Evolutionary conservation across 345 rosid species (phyloP), one percentile per base, ranked within the genome.

Genomic region (Sonneratia alba): DNA sequence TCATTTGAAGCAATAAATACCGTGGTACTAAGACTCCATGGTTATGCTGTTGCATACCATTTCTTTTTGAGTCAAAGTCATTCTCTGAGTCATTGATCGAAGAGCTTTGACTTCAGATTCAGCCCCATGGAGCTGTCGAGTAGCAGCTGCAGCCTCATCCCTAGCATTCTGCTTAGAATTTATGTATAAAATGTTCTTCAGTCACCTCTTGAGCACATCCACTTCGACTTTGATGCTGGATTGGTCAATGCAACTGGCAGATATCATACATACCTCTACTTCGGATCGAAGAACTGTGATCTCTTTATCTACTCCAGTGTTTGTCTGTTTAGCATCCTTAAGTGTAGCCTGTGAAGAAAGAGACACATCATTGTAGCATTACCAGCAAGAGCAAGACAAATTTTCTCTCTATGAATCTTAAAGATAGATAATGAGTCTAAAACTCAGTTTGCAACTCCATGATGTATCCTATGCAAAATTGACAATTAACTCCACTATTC

Each of bases 11-110:
- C 53, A 51, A 19, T 57, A 64, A 51, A 11, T 40, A 40, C 47
- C 18, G 27, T 57, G 6, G 21, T 24, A 43, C 67, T 22, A 62
- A 59, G 68, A 22, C 56, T 37, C 61, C 4, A 12, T 68, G 37
- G 37, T 45, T 71, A n/a, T 38, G 36, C 57, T 81, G 66, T 66
- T n/a, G 88, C 90, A 51, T 67, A 96, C 99, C 99, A 95, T 92
- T 81, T 95, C 99, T 79, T 95, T 88, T 75, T 89, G 96, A 70
- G 97, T 89, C 90, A 95, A 82, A 77, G 92, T 82, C 99, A 95
- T 92, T 83, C 99, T 86, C n/a, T 91, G 96, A 36, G 99, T 92
- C 98, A 92, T 88, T 12, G 86, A 86, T 37, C 85, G 85, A 75
- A 95, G 89, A 70, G 87, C 85, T 66, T 86, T 92, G 53, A 88